Evolutionary conservation across 2,329 filamentous ascomycete genomes (phyloP), one percentile per base, ranked within the genome.

Genomic region (Phyllosticta citriasiana): DNA sequence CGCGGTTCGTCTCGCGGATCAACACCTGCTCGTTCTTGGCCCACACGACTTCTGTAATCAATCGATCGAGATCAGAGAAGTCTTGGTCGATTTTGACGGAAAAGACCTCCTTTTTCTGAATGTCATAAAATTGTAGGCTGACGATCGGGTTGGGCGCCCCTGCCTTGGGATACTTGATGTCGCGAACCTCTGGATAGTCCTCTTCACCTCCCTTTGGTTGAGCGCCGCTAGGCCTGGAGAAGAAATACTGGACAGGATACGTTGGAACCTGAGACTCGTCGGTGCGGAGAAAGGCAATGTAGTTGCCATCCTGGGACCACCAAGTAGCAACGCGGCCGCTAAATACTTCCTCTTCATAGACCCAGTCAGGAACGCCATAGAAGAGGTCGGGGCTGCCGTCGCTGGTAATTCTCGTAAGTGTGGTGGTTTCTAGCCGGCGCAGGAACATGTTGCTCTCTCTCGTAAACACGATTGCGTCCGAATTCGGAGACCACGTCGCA

Each of bases 111-210:
- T 82, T 82, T 68, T 87, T 88, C 9, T 80, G 80, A 22, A 97
- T 79, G 66, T 97, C 92, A 73, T 93, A 97, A 74, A 97, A 96
- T 60, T 89, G 82, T 33, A 99, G 77, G 63, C 91, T 86, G 3
- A 99, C 93, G 14, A 89, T 84, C 0, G 94, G 94, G 72, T 99
- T 99, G 55, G 93, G 91, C 2, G 92, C 87, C 3, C 94, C 95
- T 22, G 94, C 88, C 74, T 97, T 97, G 55, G 94, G 95, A 69
- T 99, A 99, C 74, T 99, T 99, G 82, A 99, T 95, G 67, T 91
- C 79, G 65, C 88, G 84, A 40, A 93, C 86, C 70, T 97, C 92
- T 0, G 94, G 94, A 70, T 99, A 99, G 58, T 84, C 86, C 72
- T 97, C 91, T 66, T 95, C 84, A 22, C 90, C 91, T 1, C 82